These are phyloP conservation scores for Phialophora expanda DNA, from an alignment of 2,329 filamentous ascomycete species.

Conservation along the genomic window DNA sequence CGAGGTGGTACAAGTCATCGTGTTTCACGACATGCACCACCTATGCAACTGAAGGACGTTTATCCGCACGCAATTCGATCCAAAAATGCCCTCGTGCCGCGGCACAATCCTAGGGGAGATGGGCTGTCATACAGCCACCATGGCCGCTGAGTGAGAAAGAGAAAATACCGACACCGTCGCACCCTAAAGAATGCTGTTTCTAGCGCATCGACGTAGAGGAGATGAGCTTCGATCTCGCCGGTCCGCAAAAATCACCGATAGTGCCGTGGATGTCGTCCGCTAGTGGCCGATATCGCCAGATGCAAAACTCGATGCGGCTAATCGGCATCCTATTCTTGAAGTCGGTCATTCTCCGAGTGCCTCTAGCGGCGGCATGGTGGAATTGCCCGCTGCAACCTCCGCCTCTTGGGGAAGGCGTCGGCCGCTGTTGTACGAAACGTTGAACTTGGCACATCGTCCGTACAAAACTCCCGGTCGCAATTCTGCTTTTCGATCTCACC, in stretches of 20 bases:
- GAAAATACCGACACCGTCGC: background rate
- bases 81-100: background rate
- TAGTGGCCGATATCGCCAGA: slow-evolving; percentile 13
- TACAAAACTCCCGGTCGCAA: slow-evolving; percentile 8
- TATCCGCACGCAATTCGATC: background rate
- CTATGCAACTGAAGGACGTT: background rate
- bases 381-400: too few species aligned
- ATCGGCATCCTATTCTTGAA: slow-evolving; percentile 5
- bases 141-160: background rate
- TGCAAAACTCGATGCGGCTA: slow-evolving; percentile 2
- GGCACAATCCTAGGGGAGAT: background rate
- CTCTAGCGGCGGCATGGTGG: background rate
- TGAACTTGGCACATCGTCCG: background rate
- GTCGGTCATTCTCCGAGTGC: slow-evolving; percentile 13
- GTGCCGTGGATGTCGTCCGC: background rate
- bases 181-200: background rate
- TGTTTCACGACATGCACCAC: background rate
- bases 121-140: background rate
- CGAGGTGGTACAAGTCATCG: background rate
- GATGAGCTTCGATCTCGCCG: background rate
- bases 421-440: slow-evolving; percentile 10
- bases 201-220: background rate
- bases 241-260: background rate
- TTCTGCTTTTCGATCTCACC: slow-evolving; percentile 3
- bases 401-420: too few species aligned